A percentile compares a stretch with the other conserved stretches of the same genome.
Conservation (phyloP, 768 basidiomycete genomes). For the Tremella mesenterica region DNA sequence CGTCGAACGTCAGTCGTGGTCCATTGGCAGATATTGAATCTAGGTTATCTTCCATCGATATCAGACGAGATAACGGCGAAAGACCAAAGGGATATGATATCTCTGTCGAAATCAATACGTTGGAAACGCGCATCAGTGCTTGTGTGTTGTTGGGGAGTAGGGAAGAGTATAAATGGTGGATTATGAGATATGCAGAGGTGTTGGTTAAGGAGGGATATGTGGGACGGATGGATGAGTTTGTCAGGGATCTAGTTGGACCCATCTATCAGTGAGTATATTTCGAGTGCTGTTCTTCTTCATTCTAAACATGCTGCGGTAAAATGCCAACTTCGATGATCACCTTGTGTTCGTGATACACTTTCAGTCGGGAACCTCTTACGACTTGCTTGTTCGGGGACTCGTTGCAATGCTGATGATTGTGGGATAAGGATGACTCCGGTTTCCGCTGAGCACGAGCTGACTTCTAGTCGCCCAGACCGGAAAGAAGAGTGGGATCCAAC, state of each 20-base stretch:
- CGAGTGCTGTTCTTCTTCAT: too few species aligned
- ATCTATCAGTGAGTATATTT: conserved; percentile 65
- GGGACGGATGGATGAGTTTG: conserved; percentile 80
- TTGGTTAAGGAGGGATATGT: conserved; percentile 82
- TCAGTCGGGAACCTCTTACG: too few species aligned
- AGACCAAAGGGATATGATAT: conserved; percentile 67
- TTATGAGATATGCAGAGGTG: conserved; percentile 69
- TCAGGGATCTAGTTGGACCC: conserved; percentile 82
- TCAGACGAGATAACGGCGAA: conserved; percentile 4
- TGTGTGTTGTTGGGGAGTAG: conserved; percentile 67
- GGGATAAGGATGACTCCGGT: too few species aligned
- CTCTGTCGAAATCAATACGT: conserved; percentile 75
- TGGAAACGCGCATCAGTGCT: conserved; percentile 73
- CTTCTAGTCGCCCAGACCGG: conserved; percentile 49
- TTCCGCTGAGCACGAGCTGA: conserved; percentile 2
- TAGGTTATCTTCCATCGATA: conserved; percentile 14
- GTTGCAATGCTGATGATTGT: too few species aligned
- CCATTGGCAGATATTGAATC: conserved; percentile 41
- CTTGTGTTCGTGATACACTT: too few species aligned
- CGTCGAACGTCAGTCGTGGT: not conserved
- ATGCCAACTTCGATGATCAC: too few species aligned
- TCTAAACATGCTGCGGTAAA: too few species aligned
- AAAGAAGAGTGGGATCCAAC: conserved; percentile 59
- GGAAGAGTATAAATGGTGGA: conserved; percentile 69
- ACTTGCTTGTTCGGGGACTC: too few species aligned